phyloP scores from a whole-genome alignment of 2,329 filamentous ascomycete species.

The Aspergillus luchuensis region DNA sequence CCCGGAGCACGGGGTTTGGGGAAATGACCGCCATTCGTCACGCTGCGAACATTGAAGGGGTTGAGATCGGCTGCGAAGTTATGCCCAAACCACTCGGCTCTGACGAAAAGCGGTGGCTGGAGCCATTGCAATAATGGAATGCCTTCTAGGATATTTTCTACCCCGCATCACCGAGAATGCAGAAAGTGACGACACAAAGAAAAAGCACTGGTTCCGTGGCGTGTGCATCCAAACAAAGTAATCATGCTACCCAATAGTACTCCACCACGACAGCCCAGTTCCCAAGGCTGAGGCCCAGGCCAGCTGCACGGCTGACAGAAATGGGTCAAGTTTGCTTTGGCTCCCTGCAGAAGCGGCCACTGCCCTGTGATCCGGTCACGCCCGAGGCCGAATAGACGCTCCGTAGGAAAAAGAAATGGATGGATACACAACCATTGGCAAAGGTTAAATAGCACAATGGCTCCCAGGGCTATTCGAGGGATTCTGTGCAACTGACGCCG shows the following conservation, averaged over 20 bases:
- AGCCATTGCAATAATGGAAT: not conserved
- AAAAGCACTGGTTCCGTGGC: not conserved
- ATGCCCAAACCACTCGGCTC: conserved; percentile 56
- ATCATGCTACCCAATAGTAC: not conserved
- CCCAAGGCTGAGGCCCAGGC: not conserved
- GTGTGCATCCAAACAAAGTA: not conserved
- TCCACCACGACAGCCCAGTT: not conserved
- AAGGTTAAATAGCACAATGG: not conserved
- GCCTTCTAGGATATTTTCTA: not conserved
- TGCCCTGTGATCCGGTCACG: not conserved
- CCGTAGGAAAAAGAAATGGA: not conserved
- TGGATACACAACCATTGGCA: not conserved
- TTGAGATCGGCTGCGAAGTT: conserved; percentile 51
- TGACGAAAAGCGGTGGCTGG: conserved; percentile 36
- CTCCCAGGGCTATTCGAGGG: not conserved
- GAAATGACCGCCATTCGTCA: conserved; percentile 52
- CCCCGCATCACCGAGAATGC: not conserved
- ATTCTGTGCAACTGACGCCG: too few species aligned
- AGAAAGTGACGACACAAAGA: not conserved
- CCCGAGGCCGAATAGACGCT: not conserved
- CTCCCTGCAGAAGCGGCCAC: not conserved
- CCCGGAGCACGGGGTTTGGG: conserved; percentile 50
- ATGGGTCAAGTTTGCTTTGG: not conserved
- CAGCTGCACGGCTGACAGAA: not conserved
- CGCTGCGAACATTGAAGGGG: conserved; percentile 50